phyloP scores from a whole-genome alignment of 371 early-diverging fungal species.

The Haplosporangium sp. region DNA sequence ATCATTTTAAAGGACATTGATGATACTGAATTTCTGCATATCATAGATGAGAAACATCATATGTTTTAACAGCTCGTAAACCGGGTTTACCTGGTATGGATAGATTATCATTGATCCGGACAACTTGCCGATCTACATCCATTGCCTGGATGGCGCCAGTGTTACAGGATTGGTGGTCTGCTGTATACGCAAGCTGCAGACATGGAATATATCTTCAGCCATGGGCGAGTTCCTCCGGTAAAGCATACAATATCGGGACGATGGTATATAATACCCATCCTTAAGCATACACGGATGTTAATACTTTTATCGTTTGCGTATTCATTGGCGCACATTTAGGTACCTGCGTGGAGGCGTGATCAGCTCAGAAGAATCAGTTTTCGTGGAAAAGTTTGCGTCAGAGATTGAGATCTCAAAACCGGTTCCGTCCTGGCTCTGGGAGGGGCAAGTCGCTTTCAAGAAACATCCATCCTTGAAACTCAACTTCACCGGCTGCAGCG shows the following conservation, averaged over 20 bases:
- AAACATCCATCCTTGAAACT: conserved; percentile 71
- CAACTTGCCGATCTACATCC: conserved; percentile 85
- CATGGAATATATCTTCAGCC: conserved; percentile 82
- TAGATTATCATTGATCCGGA: conserved; percentile 81
- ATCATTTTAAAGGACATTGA: too few relatives aligned
- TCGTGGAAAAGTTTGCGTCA: conserved; percentile 83
- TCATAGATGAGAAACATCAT: too few relatives aligned
- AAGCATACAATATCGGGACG: background rate
- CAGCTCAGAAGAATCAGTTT: conserved; percentile 88
- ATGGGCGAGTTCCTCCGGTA: conserved; percentile 80
- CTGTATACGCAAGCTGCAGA: conserved; percentile 90
- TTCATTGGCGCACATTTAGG: conserved; percentile 38
- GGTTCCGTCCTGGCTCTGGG: conserved; percentile 88
- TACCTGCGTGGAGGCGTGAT: conserved; percentile 83
- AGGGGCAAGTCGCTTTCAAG: conserved; percentile 67
- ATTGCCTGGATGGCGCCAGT: conserved; percentile 92
- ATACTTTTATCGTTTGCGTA: too few relatives aligned
- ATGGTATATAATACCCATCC: too few relatives aligned
- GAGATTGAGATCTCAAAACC: conserved; percentile 77
- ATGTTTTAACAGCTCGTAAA: background rate
- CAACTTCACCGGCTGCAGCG: conserved; percentile 55
- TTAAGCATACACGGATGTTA: too few relatives aligned
- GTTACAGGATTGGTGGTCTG: conserved; percentile 89
- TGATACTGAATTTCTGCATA: too few relatives aligned
- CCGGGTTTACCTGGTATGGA: background rate